Conservation (phyloP, 2,329 filamentous ascomycete genomes). For the Bipolaris oryzae region DNA sequence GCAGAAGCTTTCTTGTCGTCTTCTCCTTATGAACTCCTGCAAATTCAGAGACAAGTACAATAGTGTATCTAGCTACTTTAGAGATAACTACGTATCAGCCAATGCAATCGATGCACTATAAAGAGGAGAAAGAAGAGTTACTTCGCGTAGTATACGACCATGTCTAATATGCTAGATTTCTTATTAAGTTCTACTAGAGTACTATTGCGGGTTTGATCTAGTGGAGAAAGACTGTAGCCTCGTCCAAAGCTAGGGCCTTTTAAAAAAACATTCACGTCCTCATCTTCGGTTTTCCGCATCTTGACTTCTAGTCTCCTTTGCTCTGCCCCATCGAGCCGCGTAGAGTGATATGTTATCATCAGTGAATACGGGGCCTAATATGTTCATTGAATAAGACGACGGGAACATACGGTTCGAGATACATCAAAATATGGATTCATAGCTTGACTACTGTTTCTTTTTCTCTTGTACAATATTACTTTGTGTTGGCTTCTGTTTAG, state of each 20-base stretch:
- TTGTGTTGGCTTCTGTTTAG: slow-evolving; percentile 11
- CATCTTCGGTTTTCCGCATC: slow-evolving; percentile 24
- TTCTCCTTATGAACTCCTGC: no score
- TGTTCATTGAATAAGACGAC: neutral
- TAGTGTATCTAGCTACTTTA: no score
- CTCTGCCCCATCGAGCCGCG: neutral
- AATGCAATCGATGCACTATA: slow-evolving; percentile 51
- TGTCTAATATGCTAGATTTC: slow-evolving; percentile 63
- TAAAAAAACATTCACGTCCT: slow-evolving; percentile 19
- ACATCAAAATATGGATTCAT: neutral
- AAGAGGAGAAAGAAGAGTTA: slow-evolving; percentile 68
- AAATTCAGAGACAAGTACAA: no score
- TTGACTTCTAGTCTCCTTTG: slow-evolving; percentile 25
- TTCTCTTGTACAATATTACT: neutral
- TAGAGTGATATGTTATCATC: no score
- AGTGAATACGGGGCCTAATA: neutral
- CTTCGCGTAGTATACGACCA: slow-evolving; percentile 65
- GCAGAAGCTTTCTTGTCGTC: no score
- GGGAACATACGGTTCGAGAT: neutral
- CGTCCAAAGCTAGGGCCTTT: slow-evolving; percentile 38
- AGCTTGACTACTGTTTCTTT: neutral
- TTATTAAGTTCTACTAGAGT: slow-evolving; percentile 53
- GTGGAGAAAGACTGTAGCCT: slow-evolving; percentile 51
- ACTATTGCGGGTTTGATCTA: slow-evolving; percentile 50
- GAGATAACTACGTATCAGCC: no score